Conservation (phyloP, 306 rosid genomes). For the Astragalus membranaceus region DNA sequence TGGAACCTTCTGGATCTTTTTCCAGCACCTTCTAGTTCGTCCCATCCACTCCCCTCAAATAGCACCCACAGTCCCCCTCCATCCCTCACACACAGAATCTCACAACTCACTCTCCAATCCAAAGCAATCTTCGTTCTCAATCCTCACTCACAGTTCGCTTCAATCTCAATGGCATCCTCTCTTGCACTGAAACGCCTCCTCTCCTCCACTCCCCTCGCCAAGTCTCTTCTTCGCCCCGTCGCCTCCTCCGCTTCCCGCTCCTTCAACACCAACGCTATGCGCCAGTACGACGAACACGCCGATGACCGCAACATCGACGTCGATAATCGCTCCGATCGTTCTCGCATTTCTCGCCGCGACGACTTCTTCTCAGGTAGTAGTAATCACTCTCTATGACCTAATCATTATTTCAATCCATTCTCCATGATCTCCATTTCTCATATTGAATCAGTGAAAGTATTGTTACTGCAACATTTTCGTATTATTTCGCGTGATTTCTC, state of each 20-base stretch:
- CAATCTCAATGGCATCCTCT: conserved; percentile 29
- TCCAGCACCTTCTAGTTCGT: conserved; percentile 11
- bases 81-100: neutral
- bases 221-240: conserved; percentile 2
- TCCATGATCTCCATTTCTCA: neutral
- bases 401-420: neutral
- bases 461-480: neutral
- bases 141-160: neutral
- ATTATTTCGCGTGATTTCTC: neutral
- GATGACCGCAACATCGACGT: conserved; percentile 4
- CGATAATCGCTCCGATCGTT: conserved; percentile 11
- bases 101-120: neutral
- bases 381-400: neutral
- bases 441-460: neutral
- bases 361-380: conserved; percentile 38
- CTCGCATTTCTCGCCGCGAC: conserved; percentile 15
- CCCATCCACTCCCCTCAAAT: conserved; percentile 8
- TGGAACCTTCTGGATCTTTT: conserved; percentile 14
- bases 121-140: neutral
- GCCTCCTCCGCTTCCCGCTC: conserved; percentile 22
- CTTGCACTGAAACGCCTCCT: conserved; percentile 18
- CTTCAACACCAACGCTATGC: conserved; percentile 43
- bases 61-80: neutral
- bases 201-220: conserved; percentile 13
- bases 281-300: conserved; percentile 3